Evolutionary conservation across 2,329 filamentous ascomycete species (phyloP), one percentile per base, ranked within the genome.

Genomic region (Paradendryphiella salina): DNA sequence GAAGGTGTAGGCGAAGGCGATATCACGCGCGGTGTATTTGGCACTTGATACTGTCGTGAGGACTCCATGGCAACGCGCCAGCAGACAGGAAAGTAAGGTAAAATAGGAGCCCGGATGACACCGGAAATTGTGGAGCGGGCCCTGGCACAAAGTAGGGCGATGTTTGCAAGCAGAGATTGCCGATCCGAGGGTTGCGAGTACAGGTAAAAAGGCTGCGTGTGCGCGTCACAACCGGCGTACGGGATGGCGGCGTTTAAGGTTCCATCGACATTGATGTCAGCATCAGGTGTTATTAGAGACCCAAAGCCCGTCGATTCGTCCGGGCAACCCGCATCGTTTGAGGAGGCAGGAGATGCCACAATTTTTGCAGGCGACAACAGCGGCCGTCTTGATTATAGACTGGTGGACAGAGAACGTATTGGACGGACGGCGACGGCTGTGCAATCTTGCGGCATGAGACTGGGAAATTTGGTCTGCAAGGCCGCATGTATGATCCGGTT

Each of bases 21-120:
- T 63, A 94, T 95, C 62, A 96, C 89, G 67, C 90, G 87, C 66
- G 91, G 91, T 49, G 88, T 94, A 50, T 82, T 82, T 50, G 92
- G 91, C 50, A 94, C 79, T 61, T 79, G 77, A 57, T 82, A 77
- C 64, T 77, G 76, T 39, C 77, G 75, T 71, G 82, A 81, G 36
- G 73, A 61, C 51, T 72, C 67, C 63, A 77, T 77, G 53, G 69
- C 68, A 46, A 63, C 60, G 45, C 65, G 70, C 66, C 67, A 73
- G 57, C 70, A 73, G 50, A 59, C 61, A 26, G 62, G 57, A 52
- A 87, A 87, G 32, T 82, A 81, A 38, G 85, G 85, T 2, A 89
- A 80, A 33, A 79, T 76, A 50, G 85, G 78, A 39, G 75, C 74
- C 60, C 75, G 73, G 64, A 87, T 76, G 62, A 80, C 78, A 59